phyloP scores from a whole-genome alignment of 1,284 basidiomycete species.

The Tilletia indica region DNA sequence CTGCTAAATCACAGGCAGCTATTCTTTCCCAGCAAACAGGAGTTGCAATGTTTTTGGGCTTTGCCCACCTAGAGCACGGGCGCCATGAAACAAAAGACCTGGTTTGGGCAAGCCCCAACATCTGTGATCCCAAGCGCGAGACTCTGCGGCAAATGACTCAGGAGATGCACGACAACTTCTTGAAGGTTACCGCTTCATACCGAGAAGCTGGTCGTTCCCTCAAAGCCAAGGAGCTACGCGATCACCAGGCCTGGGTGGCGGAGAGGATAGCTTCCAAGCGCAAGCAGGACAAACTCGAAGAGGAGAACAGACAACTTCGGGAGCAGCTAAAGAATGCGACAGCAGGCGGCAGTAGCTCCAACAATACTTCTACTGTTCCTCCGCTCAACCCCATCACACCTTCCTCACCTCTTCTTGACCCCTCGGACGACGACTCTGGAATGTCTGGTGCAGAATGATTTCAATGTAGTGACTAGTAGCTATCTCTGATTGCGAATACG shows the following conservation, averaged over 20 bases:
- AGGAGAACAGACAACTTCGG: background rate
- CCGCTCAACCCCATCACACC: background rate
- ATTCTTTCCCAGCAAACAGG: background rate
- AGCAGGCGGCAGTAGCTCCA: background rate
- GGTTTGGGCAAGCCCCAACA: background rate
- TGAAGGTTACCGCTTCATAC: background rate
- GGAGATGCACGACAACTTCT: background rate
- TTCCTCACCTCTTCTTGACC: background rate
- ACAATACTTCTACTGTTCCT: background rate
- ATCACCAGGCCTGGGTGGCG: background rate
- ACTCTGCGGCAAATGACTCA: background rate
- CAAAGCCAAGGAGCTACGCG: background rate
- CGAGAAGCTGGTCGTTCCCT: background rate
- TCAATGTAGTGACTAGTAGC: background rate
- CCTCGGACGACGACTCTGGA: background rate
- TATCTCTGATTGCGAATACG: background rate
- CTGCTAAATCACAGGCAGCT: background rate
- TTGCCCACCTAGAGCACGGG: background rate
- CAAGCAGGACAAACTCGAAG: background rate
- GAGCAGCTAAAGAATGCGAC: background rate
- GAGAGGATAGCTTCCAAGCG: background rate
- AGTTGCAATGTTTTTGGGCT: background rate
- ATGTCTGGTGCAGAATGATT: background rate
- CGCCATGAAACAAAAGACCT: background rate
- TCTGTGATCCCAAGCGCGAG: background rate